Conservation (phyloP, 1,284 basidiomycete species). For the Cutaneotrichosporon cyanovorans region DNA sequence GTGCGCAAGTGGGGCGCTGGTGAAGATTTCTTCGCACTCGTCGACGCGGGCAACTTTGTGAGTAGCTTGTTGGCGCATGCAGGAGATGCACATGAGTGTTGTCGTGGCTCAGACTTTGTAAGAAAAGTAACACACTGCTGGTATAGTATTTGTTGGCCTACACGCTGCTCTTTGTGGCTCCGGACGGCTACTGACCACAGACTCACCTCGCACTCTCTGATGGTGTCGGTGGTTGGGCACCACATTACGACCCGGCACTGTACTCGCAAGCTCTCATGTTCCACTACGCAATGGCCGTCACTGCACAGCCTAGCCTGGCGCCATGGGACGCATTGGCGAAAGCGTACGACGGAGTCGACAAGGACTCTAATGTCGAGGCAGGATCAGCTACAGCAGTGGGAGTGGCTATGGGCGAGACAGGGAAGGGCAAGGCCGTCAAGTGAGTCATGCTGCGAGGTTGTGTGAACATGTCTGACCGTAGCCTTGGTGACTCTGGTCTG, state of each 20-base stretch:
- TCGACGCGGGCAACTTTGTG: conserved; percentile 26
- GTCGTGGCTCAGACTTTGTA: too few species aligned
- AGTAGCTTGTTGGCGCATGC: conserved; percentile 6
- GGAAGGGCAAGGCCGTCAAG: conserved; percentile 49
- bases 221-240: conserved; percentile 54
- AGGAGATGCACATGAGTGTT: too few species aligned
- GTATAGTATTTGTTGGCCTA: too few species aligned
- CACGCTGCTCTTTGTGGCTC: too few species aligned
- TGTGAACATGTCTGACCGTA: conserved; percentile 12
- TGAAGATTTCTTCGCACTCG: conserved; percentile 40
- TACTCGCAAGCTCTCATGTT: conserved; percentile 51
- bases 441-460: conserved; percentile 18
- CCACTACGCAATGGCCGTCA: conserved; percentile 40
- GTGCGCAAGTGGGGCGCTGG: conserved; percentile 37
- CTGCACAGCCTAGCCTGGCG: conserved; percentile 20
- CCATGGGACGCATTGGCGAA: conserved; percentile 43
- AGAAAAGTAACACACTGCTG: too few species aligned
- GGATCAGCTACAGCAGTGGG: conserved; percentile 49
- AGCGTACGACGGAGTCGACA: conserved; percentile 47
- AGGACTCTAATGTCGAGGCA: conserved; percentile 44
- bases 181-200: conserved; percentile 15
- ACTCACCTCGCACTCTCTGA: conserved; percentile 49
- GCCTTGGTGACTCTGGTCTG: conserved; percentile 46
- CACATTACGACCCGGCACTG: conserved; percentile 50
- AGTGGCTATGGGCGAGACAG: conserved; percentile 41